Evolutionary conservation across 2,329 filamentous ascomycete species (phyloP).

Genomic region (Trichoderma cornu-damae): DNA sequence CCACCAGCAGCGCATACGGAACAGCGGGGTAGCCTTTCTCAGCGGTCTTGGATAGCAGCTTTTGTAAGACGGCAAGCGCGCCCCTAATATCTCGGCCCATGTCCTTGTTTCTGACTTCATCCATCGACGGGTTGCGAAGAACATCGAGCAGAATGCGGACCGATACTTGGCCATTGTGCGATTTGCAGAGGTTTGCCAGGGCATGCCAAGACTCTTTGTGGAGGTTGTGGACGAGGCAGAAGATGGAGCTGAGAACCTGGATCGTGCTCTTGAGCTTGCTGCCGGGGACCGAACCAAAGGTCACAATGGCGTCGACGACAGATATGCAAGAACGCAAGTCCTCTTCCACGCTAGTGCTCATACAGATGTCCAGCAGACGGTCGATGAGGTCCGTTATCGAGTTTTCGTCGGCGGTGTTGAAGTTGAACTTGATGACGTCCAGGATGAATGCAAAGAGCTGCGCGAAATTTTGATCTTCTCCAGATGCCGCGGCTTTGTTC

Average conservation of each 20-base stretch:
- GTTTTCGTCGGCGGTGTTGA: slow-evolving; percentile 59
- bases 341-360: slow-evolving; percentile 57
- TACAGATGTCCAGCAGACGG: slow-evolving; percentile 60
- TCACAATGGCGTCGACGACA: slow-evolving; percentile 66
- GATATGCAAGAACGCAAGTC: slow-evolving; percentile 64
- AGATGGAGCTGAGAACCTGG: slow-evolving; percentile 66
- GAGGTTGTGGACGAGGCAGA: slow-evolving; percentile 57
- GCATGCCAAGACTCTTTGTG: slow-evolving; percentile 64
- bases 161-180: slow-evolving; percentile 66
- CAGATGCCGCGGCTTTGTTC: slow-evolving; percentile 35
- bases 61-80: slow-evolving; percentile 57
- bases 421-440: slow-evolving; percentile 71
- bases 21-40: slow-evolving; percentile 57
- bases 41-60: slow-evolving; percentile 54
- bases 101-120: slow-evolving; percentile 47
- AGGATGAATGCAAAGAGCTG: slow-evolving; percentile 61
- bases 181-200: slow-evolving; percentile 64
- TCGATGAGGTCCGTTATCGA: slow-evolving; percentile 58
- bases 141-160: slow-evolving; percentile 61
- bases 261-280: slow-evolving; percentile 60
- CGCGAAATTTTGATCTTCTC: slow-evolving; percentile 58
- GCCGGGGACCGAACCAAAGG: slow-evolving; percentile 63
- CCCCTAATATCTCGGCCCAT: slow-evolving; percentile 55
- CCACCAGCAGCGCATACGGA: slow-evolving; percentile 54
- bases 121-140: slow-evolving; percentile 45